Base-by-base conservation (phyloP, 129 eudicot genomes). In the Flaveria sonorensis region DNA sequence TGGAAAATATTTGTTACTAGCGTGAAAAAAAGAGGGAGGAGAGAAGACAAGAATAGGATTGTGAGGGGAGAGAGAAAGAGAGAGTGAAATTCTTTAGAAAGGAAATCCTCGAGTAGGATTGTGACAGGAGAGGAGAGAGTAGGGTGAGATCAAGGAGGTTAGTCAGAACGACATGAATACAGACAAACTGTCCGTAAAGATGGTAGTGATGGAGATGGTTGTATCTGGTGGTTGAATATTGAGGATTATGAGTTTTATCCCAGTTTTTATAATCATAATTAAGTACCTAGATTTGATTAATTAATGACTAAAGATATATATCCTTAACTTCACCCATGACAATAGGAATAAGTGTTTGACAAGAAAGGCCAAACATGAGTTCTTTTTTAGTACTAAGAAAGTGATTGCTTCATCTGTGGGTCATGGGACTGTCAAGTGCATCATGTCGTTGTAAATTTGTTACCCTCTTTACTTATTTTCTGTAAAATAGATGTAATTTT, bases 351-450 rank as follows among this genome's bases (percentile, higher is more conserved):
- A 52, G 46, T 70, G 77, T 66, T 4, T 20, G 30, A 15, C 16
- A 73, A 56, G 18, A 36, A 47, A 69, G 11, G 67, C 46, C 24
- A 30, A 14, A 32, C 55, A 65, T 19, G 52, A 65, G 70, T 51
- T 32, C 43, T 46, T 66, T 65, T 60, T 1, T 14, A 15, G 1
- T 30, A 16, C 21, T 50, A 24, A 47, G 50, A 71, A 51, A 46
- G 42, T 62, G 65, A 32, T 79, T 79, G 83, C 78, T 79, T 71
- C 83, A 79, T 71, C 32, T 32, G n/a, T 56, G 62, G 78, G 83
- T 55, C 36, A 79, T 45, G 13, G 48, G 48, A 2, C n/a, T 48
- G 18, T 12, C n/a, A 14, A 7, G 14, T 48, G 53, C 4, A 13
- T 48, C 53, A 3, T 13, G n/a, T 48, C 7, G 16, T 48, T 13